A percentile compares a stretch with the other conserved stretches of the same genome.
phyloP scores from a whole-genome alignment of 1,284 basidiomycete genomes.

The Microbotryum violaceum region DNA sequence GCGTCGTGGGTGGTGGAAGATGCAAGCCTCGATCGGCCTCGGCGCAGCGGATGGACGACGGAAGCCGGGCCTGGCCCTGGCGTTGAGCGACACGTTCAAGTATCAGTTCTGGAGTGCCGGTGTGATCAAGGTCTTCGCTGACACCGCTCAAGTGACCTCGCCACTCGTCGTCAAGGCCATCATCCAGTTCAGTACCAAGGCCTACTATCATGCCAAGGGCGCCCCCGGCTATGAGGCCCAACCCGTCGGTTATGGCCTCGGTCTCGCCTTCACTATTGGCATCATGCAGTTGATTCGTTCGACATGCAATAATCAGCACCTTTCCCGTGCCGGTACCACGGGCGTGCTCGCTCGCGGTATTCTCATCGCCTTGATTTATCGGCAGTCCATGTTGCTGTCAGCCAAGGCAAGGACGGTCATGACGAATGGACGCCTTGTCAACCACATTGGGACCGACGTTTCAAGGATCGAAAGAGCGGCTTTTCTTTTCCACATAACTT shows the following conservation, averaged over 20 bases:
- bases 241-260: slow-evolving; percentile 62
- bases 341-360: slow-evolving; percentile 79
- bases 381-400: slow-evolving; percentile 66
- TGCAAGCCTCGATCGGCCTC: slow-evolving; percentile 14
- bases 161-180: slow-evolving; percentile 72
- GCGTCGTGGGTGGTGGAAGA: slow-evolving; percentile 25
- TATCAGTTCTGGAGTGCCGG: slow-evolving; percentile 77
- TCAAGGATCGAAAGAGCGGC: slow-evolving; percentile 61
- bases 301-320: slow-evolving; percentile 47
- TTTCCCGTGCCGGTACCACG: slow-evolving; percentile 57
- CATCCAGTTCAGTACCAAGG: slow-evolving; percentile 64
- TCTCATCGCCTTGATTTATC: slow-evolving; percentile 81
- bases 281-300: slow-evolving; percentile 62
- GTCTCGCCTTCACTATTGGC: slow-evolving; percentile 53
- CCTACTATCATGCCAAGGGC: slow-evolving; percentile 52
- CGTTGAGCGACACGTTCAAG: slow-evolving; percentile 57
- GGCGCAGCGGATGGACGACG: slow-evolving; percentile 19
- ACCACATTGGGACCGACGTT: slow-evolving; percentile 88
- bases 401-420: slow-evolving; percentile 73
- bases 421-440: slow-evolving; percentile 78
- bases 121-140: slow-evolving; percentile 57
- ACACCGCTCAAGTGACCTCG: slow-evolving; percentile 57
- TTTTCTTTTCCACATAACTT: background rate
- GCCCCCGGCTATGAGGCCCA: slow-evolving; percentile 50
- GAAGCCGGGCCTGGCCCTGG: slow-evolving; percentile 20